phyloP scores from a whole-genome alignment of 2,329 filamentous ascomycete species.

The Phoma sp. region DNA sequence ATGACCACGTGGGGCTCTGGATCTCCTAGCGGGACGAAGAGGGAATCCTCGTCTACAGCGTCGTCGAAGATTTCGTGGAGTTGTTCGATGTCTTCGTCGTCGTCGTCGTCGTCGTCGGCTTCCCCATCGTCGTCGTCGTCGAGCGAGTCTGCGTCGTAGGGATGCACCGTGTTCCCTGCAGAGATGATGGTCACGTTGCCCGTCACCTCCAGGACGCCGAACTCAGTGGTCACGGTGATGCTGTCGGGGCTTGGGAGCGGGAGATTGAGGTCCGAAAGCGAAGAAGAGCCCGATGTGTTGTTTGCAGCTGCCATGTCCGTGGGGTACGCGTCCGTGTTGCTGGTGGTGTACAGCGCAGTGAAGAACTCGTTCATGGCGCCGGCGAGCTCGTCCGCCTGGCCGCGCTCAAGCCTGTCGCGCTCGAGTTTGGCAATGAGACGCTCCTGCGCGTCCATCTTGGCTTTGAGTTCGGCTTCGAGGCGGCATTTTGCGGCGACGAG shows the following conservation, averaged over 20 bases:
- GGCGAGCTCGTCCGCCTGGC: conserved; percentile 43
- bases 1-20: conserved; percentile 7
- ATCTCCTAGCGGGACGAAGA: background rate
- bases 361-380: conserved; percentile 46
- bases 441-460: conserved; percentile 39
- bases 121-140: conserved; percentile 16
- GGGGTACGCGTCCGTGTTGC: background rate
- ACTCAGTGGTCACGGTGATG: conserved; percentile 44
- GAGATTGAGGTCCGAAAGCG: conserved; percentile 1
- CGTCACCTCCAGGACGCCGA: conserved; percentile 42
- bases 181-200: conserved; percentile 39
- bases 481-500: conserved; percentile 44
- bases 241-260: conserved; percentile 39
- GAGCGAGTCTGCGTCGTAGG: conserved; percentile 1
- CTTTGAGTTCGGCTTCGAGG: conserved; percentile 42
- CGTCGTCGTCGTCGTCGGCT: too few species aligned
- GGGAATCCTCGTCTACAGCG: too few species aligned
- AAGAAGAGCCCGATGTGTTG: too few species aligned
- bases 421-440: conserved; percentile 37
- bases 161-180: conserved; percentile 24
- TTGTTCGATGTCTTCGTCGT: too few species aligned
- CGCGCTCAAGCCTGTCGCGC: conserved; percentile 43
- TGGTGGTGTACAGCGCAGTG: conserved; percentile 31
- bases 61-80: too few species aligned
- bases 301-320: too few species aligned